Base-by-base conservation (phyloP, 257 asterid genomes). In the Penstemon davidsonii region DNA sequence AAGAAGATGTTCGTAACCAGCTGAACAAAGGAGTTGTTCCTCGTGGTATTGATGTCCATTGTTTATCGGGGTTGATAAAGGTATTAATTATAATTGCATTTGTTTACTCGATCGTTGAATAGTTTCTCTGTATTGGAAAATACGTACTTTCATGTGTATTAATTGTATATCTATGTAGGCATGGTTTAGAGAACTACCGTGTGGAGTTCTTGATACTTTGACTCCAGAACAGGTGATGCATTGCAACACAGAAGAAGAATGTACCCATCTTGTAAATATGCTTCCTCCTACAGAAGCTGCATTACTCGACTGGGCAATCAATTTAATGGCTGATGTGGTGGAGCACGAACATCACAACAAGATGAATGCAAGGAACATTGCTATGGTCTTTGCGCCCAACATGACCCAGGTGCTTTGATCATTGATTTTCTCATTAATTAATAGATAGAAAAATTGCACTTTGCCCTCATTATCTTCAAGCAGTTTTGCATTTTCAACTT, bases 341-440 rank as follows among this genome's bases (percentile, higher is more conserved):
- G 76, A 80, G 43, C 75, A 86, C 4, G 86, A 86, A 50, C 78
- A 78, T 19, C 76, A 70, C 50, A 91, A 88, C 86, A 91, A 88
- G 85, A 88, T 91, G 97, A 91, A 88, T 43, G 82, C 91, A 2
- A 76, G 97, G 70, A 91, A 88, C 86, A 85, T 91, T 18, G 96
- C 97, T 7, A 86, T 90, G 97, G 96, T 91, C 5, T 88, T 91
- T 77, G 97, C 97, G 39, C 97, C 97, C 56, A 91, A 88, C 79
- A 91, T 91, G 97, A 88, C 96, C 73, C 83, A 88, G 95, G 95
- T 89, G 43, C 67, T 37, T 50, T 7, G 13, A 13, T 44, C 1
- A 25, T 25, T 25, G 33, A 25, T 41, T 55, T 64, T 62, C 33
- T 64, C 62, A 58, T 12, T 11, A 18, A 5, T 41, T 55, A 12